phyloP scores from a whole-genome alignment of 768 basidiomycete species.

The Suillus decipiens region DNA sequence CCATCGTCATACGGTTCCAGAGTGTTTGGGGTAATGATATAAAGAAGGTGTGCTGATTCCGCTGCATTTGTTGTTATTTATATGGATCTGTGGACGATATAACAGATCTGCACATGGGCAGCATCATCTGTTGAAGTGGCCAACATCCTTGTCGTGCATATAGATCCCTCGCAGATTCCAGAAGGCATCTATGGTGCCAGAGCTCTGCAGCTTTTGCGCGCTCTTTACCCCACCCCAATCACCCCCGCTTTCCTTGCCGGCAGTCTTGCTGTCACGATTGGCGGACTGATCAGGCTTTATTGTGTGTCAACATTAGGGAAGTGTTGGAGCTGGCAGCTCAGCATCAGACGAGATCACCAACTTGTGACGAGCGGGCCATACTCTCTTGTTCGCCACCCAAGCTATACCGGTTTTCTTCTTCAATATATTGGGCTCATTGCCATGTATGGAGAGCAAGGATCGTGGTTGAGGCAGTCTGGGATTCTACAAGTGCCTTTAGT shows the following conservation, averaged over 20 bases:
- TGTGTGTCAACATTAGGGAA: conserved; percentile 28
- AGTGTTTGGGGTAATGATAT: neutral
- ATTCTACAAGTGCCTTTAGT: conserved; percentile 2
- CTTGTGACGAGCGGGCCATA: conserved; percentile 26
- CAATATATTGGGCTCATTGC: neutral
- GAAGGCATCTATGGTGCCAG: neutral
- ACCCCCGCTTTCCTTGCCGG: conserved; percentile 21
- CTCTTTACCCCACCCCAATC: neutral
- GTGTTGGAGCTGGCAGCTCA: conserved; percentile 31
- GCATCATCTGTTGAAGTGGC: conserved; percentile 22
- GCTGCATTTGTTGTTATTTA: neutral
- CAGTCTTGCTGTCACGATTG: conserved; percentile 17
- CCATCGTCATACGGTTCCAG: neutral
- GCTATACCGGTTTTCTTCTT: conserved; percentile 13
- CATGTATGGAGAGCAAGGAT: neutral
- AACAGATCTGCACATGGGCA: conserved; percentile 26
- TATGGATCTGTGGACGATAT: neutral
- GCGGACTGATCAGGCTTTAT: conserved; percentile 22
- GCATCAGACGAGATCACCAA: conserved; percentile 28
- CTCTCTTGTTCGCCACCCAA: conserved; percentile 25
- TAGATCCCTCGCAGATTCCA: neutral
- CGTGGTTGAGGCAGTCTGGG: conserved; percentile 1
- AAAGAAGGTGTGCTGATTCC: neutral
- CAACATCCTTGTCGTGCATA: neutral
- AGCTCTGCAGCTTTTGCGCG: neutral